Evolutionary conservation across 257 asterid species (phyloP), one percentile per base, ranked within the genome.

Genomic region (Lithospermum erythrorhizon): DNA sequence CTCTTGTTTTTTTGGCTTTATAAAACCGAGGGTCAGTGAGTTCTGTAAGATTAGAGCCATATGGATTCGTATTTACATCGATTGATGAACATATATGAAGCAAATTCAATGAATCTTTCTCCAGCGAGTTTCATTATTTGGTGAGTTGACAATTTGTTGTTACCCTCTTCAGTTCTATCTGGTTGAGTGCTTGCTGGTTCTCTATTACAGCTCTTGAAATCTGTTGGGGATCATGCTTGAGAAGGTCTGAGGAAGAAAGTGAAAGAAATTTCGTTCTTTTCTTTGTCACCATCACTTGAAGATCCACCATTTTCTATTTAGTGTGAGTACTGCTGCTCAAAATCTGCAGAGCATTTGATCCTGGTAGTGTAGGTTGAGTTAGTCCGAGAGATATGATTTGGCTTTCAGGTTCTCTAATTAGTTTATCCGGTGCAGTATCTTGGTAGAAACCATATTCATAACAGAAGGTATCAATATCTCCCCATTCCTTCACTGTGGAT

Each of bases 41-140:
- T 62, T 57, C 37, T 1, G 63, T 64, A 57, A 70, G 66, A 18
- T 61, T 21, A n/a, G 66, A 70, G 53, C 59, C 55, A 53, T 70
- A 64, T 8, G 62, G 70, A 14, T 53, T 69, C 57, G 57, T 52
- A 21, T 48, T 35, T 25, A 51, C 24, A 56, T 53, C 52, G 58
- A 63, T 59, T 59, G 20, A 52, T 59, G 66, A 55, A 53, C 70
- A 45, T 53, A 17, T 60, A 21, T 25, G 62, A 58, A 53, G 74
- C 41, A 51, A 64, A 70, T 21, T 64, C 58, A 35, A 70, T 51
- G 53, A 63, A 70, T 54, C 63, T 70, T 70, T 64, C 74, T 64
- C 66, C 74, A n/a, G 66, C 70, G 30, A 64, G 66, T 58, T 57
- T 59, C 66, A 70, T 53, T 27, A 63, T 58, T 11, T 63, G 60